These are phyloP conservation scores for Colletotrichum filicis DNA, from an alignment of 2,329 filamentous ascomycete genomes.

Conservation along the genomic window DNA sequence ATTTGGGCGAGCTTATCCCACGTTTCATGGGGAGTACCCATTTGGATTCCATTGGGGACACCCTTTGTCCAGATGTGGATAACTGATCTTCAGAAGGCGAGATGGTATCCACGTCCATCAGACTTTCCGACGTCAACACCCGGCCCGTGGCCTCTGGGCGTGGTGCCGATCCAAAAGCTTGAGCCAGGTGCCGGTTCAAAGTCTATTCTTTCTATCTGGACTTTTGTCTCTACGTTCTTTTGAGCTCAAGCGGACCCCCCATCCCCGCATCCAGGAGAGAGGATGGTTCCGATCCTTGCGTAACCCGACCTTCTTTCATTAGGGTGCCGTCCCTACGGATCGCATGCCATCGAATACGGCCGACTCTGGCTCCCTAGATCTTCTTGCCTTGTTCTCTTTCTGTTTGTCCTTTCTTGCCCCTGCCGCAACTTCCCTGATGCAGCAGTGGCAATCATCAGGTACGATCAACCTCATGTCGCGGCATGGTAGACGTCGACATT, in stretches of 20 bases:
- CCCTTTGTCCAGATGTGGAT: neutral
- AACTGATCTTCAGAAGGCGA: neutral
- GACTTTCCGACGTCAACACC: neutral
- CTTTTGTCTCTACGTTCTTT: neutral
- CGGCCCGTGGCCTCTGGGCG: neutral
- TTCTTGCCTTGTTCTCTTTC: neutral
- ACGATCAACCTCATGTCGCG: neutral
- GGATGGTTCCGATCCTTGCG: neutral
- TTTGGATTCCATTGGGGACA: too few relatives aligned
- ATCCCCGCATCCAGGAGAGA: neutral
- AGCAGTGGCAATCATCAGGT: neutral
- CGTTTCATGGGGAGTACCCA: neutral
- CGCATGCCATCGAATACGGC: neutral
- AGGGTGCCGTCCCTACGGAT: neutral
- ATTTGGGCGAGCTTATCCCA: neutral
- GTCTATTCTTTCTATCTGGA: neutral
- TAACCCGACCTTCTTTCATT: neutral
- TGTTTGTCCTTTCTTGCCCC: neutral
- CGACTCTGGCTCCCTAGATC: neutral
- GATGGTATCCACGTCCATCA: neutral
- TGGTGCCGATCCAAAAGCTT: neutral
- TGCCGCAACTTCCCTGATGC: neutral
- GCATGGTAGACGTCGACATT: constrained; percentile 25
- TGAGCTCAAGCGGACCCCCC: neutral
- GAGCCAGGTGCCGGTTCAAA: neutral